phyloP scores from a whole-genome alignment of 1,139 yeast genomes.

The Hyphopichia pseudoburtonii region DNA sequence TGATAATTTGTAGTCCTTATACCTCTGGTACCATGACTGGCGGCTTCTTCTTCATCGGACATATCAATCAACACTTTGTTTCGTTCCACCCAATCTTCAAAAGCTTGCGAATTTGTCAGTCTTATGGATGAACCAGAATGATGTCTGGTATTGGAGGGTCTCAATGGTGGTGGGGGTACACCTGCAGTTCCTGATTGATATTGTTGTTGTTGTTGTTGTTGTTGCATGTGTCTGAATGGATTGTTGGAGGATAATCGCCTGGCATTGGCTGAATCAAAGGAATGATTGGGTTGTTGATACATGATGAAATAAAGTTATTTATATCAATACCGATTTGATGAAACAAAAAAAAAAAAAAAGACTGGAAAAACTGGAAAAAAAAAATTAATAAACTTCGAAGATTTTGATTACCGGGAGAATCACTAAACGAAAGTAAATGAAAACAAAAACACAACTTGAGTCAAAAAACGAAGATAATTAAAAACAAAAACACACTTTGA shows the following conservation, averaged over 20 bases:
- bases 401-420: too few relatives aligned
- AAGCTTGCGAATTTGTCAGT: constrained; percentile 27
- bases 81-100: constrained; percentile 53
- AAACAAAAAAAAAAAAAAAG: too few relatives aligned
- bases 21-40: background rate
- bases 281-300: constrained; percentile 44
- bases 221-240: constrained; percentile 46
- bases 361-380: too few relatives aligned
- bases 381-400: too few relatives aligned
- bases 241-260: constrained; percentile 59
- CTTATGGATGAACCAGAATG: constrained; percentile 19
- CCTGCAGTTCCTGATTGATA: constrained; percentile 12
- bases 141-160: constrained; percentile 1
- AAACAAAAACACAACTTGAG: too few relatives aligned
- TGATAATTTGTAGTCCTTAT: constrained; percentile 4
- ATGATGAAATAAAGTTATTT: constrained; percentile 19
- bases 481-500: too few relatives aligned
- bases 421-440: too few relatives aligned
- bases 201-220: constrained; percentile 10
- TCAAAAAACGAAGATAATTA: too few relatives aligned
- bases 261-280: constrained; percentile 35
- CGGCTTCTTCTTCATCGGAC: constrained; percentile 38
- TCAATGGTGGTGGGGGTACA: background rate
- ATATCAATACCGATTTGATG: background rate
- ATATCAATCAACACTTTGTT: constrained; percentile 44